These are phyloP conservation scores for Glaciozyma antarctica DNA, from an alignment of 768 basidiomycete genomes.

Conservation along the genomic window DNA sequence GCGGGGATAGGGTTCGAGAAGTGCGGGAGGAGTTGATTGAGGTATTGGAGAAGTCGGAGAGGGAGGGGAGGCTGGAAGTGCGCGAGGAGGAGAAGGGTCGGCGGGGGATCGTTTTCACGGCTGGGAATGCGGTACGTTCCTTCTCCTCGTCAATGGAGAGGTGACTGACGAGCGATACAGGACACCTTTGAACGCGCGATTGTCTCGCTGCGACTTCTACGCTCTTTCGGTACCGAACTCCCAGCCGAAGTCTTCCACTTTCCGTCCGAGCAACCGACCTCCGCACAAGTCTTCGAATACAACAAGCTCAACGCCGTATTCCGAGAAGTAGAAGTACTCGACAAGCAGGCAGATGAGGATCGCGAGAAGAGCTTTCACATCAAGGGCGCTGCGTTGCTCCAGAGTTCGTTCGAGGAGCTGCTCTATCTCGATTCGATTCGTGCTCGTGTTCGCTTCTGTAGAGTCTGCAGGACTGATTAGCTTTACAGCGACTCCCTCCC, in stretches of 20 bases:
- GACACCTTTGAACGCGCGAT: constrained; percentile 38
- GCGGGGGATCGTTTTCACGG: constrained; percentile 44
- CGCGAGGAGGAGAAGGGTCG: constrained; percentile 13
- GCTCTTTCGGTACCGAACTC: constrained; percentile 34
- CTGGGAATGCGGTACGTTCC: constrained; percentile 43
- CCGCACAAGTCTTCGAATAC: constrained; percentile 14
- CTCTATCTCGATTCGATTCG: constrained; percentile 40
- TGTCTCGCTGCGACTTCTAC: constrained; percentile 34
- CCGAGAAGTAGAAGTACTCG: constrained; percentile 36
- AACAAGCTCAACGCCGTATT: constrained; percentile 21
- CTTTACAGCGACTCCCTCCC: constrained; percentile 36
- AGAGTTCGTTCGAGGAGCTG: constrained; percentile 39
- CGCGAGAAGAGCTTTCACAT: constrained; percentile 41
- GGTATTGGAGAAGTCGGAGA: background rate
- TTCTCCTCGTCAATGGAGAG: too few species aligned
- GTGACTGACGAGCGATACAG: constrained; percentile 1
- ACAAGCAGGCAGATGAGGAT: constrained; percentile 33
- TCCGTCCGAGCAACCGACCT: constrained; percentile 39
- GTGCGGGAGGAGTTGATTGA: background rate
- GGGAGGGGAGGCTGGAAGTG: constrained; percentile 21
- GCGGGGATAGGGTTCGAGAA: background rate
- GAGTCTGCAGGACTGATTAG: too few species aligned
- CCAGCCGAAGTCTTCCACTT: constrained; percentile 42
- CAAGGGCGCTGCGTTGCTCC: constrained; percentile 38
- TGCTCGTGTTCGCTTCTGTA: background rate